phyloP scores from a whole-genome alignment of 2,329 filamentous ascomycete species.

The Sporothrix globosa region DNA sequence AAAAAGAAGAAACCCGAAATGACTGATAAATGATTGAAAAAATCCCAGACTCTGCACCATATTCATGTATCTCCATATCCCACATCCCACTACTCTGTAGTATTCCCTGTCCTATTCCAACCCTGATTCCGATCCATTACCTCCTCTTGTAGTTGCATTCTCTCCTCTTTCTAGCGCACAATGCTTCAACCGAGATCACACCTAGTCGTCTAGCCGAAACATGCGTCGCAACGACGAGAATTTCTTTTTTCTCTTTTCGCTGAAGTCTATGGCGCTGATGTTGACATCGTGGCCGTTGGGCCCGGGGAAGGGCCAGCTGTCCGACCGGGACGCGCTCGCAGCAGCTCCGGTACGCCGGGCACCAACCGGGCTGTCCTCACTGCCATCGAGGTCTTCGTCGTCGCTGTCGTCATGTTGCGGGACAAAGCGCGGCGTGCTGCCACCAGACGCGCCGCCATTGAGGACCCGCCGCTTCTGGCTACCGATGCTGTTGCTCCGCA shows the following conservation, averaged over 20 bases:
- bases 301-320: conserved; percentile 5
- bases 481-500: conserved; percentile 47
- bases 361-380: conserved; percentile 3
- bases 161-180: not conserved
- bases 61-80: not conserved
- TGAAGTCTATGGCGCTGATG: not conserved
- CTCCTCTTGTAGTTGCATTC: not conserved
- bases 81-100: not conserved
- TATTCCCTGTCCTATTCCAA: not conserved
- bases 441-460: not conserved
- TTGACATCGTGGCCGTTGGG: not conserved
- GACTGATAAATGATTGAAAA: not conserved
- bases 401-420: conserved; percentile 22
- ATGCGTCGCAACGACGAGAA: conserved; percentile 68
- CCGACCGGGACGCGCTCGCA: not conserved
- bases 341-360: conserved; percentile 44
- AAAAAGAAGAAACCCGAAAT: not conserved
- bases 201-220: conserved; percentile 56
- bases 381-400: conserved; percentile 38
- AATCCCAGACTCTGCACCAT: not conserved
- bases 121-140: conserved; percentile 1
- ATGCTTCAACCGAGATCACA: not conserved
- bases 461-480: conserved; percentile 11
- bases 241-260: conserved; percentile 63
- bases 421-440: conserved; percentile 25